Evolutionary conservation across 768 basidiomycete genomes (phyloP), one percentile per base, ranked within the genome.

Genomic region (Cytidiella melzeri): DNA sequence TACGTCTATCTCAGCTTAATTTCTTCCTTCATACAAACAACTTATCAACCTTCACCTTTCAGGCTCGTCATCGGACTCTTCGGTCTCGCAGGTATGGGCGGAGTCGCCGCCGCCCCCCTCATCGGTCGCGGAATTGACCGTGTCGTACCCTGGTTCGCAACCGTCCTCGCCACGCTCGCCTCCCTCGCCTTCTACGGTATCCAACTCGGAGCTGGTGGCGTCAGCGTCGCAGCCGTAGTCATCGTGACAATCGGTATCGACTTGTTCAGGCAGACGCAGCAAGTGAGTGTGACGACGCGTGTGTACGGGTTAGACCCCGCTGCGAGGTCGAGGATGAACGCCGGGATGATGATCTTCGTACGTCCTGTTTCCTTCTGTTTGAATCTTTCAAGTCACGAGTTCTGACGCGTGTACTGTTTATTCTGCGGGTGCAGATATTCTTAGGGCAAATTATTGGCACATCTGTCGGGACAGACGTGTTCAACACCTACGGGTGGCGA

Each of bases 361-460:
- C 53, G 74, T 55, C 25, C 19, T 24, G 19, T 23, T 44, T 28
- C 4, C 26, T 4, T n/a, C n/a, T n/a, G n/a, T n/a, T n/a, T 27
- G 18, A 38, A 15, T 45, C 12, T 36, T 19, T 24, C 18, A 36
- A 21, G 0, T 6, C 39, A 41, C 55, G 19, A 12, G 4, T 36
- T 3, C 39, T 45, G 34, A 39, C n/a, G 10, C 43, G 7, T 19
- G 39, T 3, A 5, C 18, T 24, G n/a, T n/a, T n/a, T n/a, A n/a
- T n/a, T n/a, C n/a, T n/a, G n/a, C n/a, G n/a, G n/a, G n/a, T n/a
- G n/a, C n/a, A 69, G 63, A 47, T 83, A 21, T 87, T 87, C 62
- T 69, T 84, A 20, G 88, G 88, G 0, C 87, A 89, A 68, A 82
- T 88, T 6, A 79, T 84, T 63, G 88, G 88, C 11, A 87, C 87